Evolutionary conservation across 805 yeast species (phyloP).

Genomic region (Teunomyces aglyptinius): DNA sequence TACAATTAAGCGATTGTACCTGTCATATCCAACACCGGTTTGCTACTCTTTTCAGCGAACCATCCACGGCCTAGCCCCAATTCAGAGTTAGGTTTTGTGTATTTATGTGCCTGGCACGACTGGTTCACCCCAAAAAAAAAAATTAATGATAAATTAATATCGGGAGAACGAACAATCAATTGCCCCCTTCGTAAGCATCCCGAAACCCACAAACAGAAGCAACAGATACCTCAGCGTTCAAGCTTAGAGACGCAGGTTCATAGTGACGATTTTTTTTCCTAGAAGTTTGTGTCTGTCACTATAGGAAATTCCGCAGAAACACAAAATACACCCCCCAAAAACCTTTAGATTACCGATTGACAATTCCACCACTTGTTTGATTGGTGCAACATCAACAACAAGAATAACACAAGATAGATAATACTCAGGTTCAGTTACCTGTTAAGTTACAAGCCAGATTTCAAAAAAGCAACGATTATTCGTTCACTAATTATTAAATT

Average conservation of each 20-base stretch:
- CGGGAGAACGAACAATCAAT: neutral
- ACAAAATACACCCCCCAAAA: neutral
- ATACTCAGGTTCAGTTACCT: neutral
- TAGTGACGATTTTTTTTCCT: neutral
- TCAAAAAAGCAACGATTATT: no score
- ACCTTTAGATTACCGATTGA: neutral
- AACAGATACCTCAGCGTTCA: neutral
- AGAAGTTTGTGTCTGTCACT: neutral
- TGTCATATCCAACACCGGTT: no score
- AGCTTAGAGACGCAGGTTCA: slow-evolving; percentile 3
- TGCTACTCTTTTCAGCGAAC: no score
- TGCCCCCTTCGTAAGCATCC: neutral
- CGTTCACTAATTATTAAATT: no score
- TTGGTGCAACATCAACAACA: neutral
- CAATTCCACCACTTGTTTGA: no score
- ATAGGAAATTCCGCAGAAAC: neutral
- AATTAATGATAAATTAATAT: neutral
- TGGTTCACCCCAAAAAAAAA: slow-evolving; percentile 1
- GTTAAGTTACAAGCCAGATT: neutral
- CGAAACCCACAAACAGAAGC: neutral
- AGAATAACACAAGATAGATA: neutral
- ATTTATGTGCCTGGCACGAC: slow-evolving; percentile 1
- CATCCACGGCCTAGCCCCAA: no score
- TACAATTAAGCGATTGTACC: no score
- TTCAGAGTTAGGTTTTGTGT: neutral